phyloP scores from a whole-genome alignment of 768 basidiomycete genomes.

The Leccinum longicurvipes region DNA sequence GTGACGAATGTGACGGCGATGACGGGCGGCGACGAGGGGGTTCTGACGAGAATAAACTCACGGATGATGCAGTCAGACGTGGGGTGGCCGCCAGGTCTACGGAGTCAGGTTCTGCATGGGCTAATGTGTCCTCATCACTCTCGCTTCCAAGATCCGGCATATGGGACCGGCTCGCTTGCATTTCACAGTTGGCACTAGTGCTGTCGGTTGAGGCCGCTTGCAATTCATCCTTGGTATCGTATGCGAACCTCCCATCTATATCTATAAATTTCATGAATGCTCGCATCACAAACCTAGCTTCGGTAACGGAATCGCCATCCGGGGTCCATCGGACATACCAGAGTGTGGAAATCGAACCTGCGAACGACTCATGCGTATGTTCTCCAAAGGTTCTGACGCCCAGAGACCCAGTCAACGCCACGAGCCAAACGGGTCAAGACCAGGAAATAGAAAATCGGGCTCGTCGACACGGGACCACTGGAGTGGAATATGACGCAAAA shows the following conservation, averaged over 20 bases:
- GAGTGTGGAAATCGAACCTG: conserved; percentile 1
- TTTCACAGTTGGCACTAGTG: not conserved
- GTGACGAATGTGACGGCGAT: too few species aligned
- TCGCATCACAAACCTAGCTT: not conserved
- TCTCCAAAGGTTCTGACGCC: not conserved
- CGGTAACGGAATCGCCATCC: not conserved
- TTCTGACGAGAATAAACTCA: not conserved
- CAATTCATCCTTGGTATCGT: conserved; percentile 10
- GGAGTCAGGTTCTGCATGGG: not conserved
- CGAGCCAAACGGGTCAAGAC: not conserved
- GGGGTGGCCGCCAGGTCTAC: not conserved
- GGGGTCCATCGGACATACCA: conserved; percentile 10
- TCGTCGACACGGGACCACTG: not conserved
- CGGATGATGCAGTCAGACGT: not conserved
- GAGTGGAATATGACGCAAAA: not conserved
- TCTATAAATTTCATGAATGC: conserved; percentile 14
- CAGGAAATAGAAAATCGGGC: not conserved
- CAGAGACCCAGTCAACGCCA: not conserved
- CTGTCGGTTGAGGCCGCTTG: not conserved
- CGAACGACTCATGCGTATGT: conserved; percentile 10
- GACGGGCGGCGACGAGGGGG: not conserved
- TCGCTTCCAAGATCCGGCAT: conserved; percentile 14
- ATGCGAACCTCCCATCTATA: not conserved
- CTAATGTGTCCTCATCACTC: conserved; percentile 5
- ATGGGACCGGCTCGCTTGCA: not conserved